Base-by-base conservation (phyloP, 345 rosid genomes). In the Lumnitzera racemosa region DNA sequence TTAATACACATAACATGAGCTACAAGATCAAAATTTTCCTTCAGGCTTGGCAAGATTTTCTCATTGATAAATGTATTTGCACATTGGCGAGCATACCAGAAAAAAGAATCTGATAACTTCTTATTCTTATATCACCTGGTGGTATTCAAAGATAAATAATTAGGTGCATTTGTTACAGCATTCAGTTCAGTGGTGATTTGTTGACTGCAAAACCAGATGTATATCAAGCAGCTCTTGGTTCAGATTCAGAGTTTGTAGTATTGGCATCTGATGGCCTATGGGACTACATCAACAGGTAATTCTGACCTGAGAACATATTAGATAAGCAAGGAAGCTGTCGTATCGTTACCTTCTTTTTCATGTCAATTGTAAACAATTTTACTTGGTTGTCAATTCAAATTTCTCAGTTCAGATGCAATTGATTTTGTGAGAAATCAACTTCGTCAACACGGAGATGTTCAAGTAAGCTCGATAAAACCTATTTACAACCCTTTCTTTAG, bases 231-330 rank as follows among this genome's bases (percentile, higher is more conserved):
- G 53, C 85, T 61, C 79, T 92, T 15, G 87, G 81, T 24, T 75
- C 91, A 15, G 98, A 87, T 75, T 82, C 83, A 58, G 98, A 89
- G 55, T 87, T 92, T 70, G 54, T 92, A 53, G 41, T 92, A 43
- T 70, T 92, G 67, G 98, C 96, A 68, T 85, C 96, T 66, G 98
- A 91, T 71, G 96, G 98, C 57, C 69, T 91, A 63, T 88, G 98
- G 98, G 98, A 92, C 81, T 92, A 87, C 79, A 85, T 92, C 71
- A 83, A 77, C 52, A 85, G 94, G 98, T 91, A 47, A 53, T 23
- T 52, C 43, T 36, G 5, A 36, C 7, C 1, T 9, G 43, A 36
- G 43, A 36, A 9, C 43, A 3, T 36, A 36, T 36, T 36, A 36
- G 9, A 36, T 36, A 36, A 4, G 9, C 43, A 1, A 36, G 43